Evolutionary conservation across 2,329 filamentous ascomycete species (phyloP).

Genomic region (Cryoendolithus antarcticus): DNA sequence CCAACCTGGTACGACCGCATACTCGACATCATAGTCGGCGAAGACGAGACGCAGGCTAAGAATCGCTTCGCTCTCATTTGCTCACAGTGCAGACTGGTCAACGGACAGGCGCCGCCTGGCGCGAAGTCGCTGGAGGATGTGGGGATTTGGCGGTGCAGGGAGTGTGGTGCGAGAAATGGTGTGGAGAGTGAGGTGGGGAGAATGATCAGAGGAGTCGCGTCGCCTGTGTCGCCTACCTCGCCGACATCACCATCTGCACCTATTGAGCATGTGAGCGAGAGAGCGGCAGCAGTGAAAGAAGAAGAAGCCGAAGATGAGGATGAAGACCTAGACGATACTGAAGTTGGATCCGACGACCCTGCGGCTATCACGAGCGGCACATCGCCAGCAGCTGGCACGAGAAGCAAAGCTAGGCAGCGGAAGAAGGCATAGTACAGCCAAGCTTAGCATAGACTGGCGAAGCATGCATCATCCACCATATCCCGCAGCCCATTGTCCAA

Average conservation of each 20-base stretch:
- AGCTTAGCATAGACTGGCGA: too few species aligned
- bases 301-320: constrained; percentile 9
- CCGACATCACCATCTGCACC: not conserved
- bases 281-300: constrained; percentile 16
- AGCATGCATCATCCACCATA: too few species aligned
- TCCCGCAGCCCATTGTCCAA: too few species aligned
- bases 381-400: constrained; percentile 26
- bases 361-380: constrained; percentile 4
- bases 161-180: constrained; percentile 73
- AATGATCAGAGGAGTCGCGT: constrained; percentile 40
- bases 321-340: constrained; percentile 6
- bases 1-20: constrained; percentile 87
- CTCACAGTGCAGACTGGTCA: constrained; percentile 69
- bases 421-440: constrained; percentile 21
- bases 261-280: constrained; percentile 3
- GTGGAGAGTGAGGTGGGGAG: constrained; percentile 63
- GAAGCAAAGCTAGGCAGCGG: constrained; percentile 30
- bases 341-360: constrained; percentile 6
- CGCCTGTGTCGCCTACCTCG: constrained; percentile 4
- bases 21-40: constrained; percentile 80
- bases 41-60: constrained; percentile 85
- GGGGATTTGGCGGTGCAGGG: constrained; percentile 77
- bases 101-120: constrained; percentile 88
- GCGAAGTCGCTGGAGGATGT: constrained; percentile 64
- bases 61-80: constrained; percentile 87